A percentile compares a stretch with the other conserved stretches of the same genome.
Evolutionary conservation across 257 asterid genomes (phyloP).

Genomic region (Mitragyna speciosa): DNA sequence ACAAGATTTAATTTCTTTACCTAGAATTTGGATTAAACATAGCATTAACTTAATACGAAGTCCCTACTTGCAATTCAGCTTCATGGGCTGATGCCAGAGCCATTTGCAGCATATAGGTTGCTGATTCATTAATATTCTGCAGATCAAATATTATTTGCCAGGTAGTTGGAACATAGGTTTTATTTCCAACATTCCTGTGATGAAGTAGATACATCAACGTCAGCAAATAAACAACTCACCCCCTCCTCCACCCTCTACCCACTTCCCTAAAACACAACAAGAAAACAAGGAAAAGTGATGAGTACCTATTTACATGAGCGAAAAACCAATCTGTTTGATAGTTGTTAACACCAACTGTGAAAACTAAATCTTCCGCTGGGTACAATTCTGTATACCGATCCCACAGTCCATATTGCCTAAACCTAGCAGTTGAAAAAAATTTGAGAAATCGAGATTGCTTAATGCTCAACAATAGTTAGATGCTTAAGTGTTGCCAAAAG

Average conservation of each 20-base stretch:
- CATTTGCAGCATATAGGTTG: slow-evolving; percentile 57
- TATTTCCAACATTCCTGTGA: slow-evolving; percentile 56
- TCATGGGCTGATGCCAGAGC: slow-evolving; percentile 75
- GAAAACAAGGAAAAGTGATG: neutral
- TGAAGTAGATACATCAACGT: neutral
- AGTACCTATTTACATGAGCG: slow-evolving; percentile 79
- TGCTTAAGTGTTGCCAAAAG: no score
- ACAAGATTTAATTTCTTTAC: neutral
- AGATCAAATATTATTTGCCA: slow-evolving; percentile 67
- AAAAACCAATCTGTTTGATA: slow-evolving; percentile 74
- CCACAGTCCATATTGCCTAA: slow-evolving; percentile 91
- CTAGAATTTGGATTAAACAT: neutral
- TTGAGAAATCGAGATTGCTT: neutral
- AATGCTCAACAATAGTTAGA: no score
- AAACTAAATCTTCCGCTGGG: slow-evolving; percentile 67
- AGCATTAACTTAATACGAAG: neutral
- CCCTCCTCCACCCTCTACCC: no score
- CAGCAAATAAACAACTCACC: neutral
- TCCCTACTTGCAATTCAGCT: slow-evolving; percentile 67
- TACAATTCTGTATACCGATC: slow-evolving; percentile 73
- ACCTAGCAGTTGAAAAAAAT: slow-evolving; percentile 37
- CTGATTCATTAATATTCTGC: slow-evolving; percentile 24
- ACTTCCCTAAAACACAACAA: neutral
- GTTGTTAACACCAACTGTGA: slow-evolving; percentile 40
- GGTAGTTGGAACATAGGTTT: slow-evolving; percentile 63